These are phyloP conservation scores for Rhinocladiella similis DNA, from an alignment of 2,329 filamentous ascomycete species.

Conservation along the genomic window DNA sequence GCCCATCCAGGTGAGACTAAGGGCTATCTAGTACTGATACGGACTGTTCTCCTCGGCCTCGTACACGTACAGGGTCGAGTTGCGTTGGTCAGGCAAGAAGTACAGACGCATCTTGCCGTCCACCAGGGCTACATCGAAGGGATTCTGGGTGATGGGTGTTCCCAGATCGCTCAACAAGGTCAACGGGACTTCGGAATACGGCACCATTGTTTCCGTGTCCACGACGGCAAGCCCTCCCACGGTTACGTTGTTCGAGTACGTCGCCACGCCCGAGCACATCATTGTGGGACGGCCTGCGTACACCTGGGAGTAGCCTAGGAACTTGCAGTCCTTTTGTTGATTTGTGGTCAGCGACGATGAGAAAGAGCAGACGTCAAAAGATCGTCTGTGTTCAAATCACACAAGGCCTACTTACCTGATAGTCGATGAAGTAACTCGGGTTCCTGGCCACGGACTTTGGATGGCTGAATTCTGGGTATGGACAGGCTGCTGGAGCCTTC, in stretches of 20 bases:
- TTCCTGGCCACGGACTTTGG: slow-evolving; percentile 35
- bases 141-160: slow-evolving; percentile 49
- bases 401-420: slow-evolving; percentile 40
- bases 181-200: slow-evolving; percentile 50
- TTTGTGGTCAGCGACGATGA: no score
- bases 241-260: slow-evolving; percentile 31
- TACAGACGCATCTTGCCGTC: slow-evolving; percentile 49
- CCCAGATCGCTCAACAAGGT: slow-evolving; percentile 43
- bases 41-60: slow-evolving; percentile 37
- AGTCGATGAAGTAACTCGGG: slow-evolving; percentile 49
- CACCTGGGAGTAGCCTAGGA: slow-evolving; percentile 42
- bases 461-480: slow-evolving; percentile 28
- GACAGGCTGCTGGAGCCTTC: slow-evolving; percentile 5
- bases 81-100: slow-evolving; percentile 50
- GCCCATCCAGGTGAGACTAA: no score
- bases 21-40: slow-evolving; percentile 13
- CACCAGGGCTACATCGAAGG: slow-evolving; percentile 48
- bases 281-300: slow-evolving; percentile 45
- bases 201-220: slow-evolving; percentile 46
- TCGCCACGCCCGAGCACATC: slow-evolving; percentile 51
- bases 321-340: slow-evolving; percentile 47
- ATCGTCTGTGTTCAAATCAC: no score
- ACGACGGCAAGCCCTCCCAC: slow-evolving; percentile 51
- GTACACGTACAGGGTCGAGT: slow-evolving; percentile 50
- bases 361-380: no score